A percentile compares a stretch with the other conserved stretches of the same genome.
These are phyloP conservation scores for Pyrenophora teres DNA, from an alignment of 2,329 filamentous ascomycete species.

Conservation along the genomic window DNA sequence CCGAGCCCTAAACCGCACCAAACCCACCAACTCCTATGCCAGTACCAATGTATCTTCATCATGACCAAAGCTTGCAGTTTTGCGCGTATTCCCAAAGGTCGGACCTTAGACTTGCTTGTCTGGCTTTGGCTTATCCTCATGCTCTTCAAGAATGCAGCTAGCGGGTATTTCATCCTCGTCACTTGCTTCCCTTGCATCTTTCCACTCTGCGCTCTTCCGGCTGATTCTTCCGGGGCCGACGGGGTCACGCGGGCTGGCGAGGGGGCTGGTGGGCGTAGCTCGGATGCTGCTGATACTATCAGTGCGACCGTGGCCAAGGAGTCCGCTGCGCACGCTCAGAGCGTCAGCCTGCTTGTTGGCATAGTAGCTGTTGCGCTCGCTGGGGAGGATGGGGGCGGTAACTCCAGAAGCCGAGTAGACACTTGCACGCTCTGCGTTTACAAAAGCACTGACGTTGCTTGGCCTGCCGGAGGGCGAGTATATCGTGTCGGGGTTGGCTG, in stretches of 20 bases:
- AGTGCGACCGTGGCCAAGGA: conserved; percentile 75
- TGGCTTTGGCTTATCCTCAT: conserved; percentile 12
- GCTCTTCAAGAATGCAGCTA: conserved; percentile 14
- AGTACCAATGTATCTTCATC: background rate
- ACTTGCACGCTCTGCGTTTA: conserved; percentile 71
- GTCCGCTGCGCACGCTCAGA: conserved; percentile 77
- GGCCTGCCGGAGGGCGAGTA: conserved; percentile 59
- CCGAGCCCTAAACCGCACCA: background rate
- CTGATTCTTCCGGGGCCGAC: conserved; percentile 38
- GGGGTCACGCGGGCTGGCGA: conserved; percentile 59
- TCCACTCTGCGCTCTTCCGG: conserved; percentile 45
- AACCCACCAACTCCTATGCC: background rate
- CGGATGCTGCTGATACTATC: conserved; percentile 81
- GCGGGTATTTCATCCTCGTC: conserved; percentile 31
- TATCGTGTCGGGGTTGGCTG: conserved; percentile 63
- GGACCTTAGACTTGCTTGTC: background rate
- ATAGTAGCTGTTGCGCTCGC: conserved; percentile 83
- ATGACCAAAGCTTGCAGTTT: background rate
- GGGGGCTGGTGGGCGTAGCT: conserved; percentile 59
- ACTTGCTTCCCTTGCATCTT: conserved; percentile 37
- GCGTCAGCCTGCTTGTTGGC: conserved; percentile 67
- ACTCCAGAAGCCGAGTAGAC: conserved; percentile 77
- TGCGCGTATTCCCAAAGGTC: background rate
- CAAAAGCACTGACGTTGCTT: conserved; percentile 56
- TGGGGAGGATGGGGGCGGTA: conserved; percentile 64